Percentiles rank a stretch among this genome's conserved stretches.
Conservation (phyloP, 306 rosid species). For the Castanea crenata region DNA sequence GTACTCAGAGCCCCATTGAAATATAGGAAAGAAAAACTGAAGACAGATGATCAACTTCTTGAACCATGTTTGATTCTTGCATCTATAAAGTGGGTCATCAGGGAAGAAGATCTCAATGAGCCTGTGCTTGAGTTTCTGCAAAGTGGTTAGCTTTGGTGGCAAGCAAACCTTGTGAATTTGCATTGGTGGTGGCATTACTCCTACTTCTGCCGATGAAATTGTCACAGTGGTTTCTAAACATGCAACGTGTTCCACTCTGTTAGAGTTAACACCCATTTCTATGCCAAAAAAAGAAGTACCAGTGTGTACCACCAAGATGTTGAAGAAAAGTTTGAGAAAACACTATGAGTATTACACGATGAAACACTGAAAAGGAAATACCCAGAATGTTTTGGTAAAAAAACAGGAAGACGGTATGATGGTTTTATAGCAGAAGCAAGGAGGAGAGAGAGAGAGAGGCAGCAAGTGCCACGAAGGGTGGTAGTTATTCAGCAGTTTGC, state of each 20-base stretch:
- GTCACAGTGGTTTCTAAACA: conserved; percentile 36
- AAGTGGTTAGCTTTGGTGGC: conserved; percentile 63
- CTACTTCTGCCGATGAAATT: conserved; percentile 41
- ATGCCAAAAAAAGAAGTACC: neutral
- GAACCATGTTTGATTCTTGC: conserved; percentile 58
- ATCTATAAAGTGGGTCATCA: conserved; percentile 70
- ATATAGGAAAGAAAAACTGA: conserved; percentile 75
- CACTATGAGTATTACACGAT: neutral
- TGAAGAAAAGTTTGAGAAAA: conserved; percentile 5
- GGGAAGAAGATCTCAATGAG: conserved; percentile 86
- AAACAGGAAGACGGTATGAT: neutral
- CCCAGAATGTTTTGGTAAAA: neutral
- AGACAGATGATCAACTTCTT: conserved; percentile 54
- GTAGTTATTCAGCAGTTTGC: no score
- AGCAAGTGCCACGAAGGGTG: no score
- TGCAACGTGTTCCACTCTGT: conserved; percentile 63
- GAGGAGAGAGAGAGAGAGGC: no score
- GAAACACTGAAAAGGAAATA: neutral
- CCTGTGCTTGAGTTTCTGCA: conserved; percentile 60
- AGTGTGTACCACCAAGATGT: neutral
- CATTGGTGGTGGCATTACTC: conserved; percentile 32
- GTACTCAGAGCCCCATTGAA: conserved; percentile 83
- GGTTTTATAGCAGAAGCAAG: no score
- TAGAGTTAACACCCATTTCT: conserved; percentile 61
- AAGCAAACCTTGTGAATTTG: conserved; percentile 65